Evolutionary conservation across 2,329 filamentous ascomycete genomes (phyloP).

Genomic region (Pyrenophora teres): DNA sequence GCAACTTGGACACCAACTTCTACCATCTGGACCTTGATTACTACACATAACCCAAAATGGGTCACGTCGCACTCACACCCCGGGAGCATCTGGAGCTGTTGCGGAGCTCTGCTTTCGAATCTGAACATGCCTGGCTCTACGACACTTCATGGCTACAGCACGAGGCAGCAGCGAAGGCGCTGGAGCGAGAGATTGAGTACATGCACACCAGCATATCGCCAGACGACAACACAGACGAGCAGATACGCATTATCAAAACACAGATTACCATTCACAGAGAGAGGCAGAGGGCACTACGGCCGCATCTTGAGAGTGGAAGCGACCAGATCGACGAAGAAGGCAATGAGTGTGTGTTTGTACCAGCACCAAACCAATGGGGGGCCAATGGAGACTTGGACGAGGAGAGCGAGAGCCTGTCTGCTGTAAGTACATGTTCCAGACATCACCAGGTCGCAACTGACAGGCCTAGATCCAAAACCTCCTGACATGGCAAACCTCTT

Average conservation of each 20-base stretch:
- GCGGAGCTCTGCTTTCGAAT: conserved; percentile 46
- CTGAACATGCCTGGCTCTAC: conserved; percentile 46
- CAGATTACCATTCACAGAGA: conserved; percentile 46
- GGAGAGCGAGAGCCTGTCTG: conserved; percentile 44
- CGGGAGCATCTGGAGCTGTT: conserved; percentile 41
- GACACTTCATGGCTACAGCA: conserved; percentile 45
- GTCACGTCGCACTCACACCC: conserved; percentile 29
- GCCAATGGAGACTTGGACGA: conserved; percentile 46
- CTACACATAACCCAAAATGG: conserved; percentile 29
- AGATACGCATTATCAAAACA: conserved; percentile 40
- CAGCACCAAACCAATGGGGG: conserved; percentile 47
- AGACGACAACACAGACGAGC: conserved; percentile 44
- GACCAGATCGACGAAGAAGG: conserved; percentile 43
- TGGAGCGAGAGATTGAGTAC: conserved; percentile 42
- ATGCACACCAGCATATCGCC: conserved; percentile 42
- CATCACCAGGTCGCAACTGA: conserved; percentile 7
- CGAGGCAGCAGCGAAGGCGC: conserved; percentile 40
- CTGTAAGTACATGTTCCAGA: conserved; percentile 27
- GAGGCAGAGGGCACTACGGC: conserved; percentile 40
- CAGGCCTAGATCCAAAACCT: conserved; percentile 40
- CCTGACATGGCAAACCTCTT: conserved; percentile 44
- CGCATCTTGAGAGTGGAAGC: conserved; percentile 46
- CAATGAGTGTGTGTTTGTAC: conserved; percentile 44
- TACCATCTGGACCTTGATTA: neutral
- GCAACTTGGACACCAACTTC: neutral